phyloP scores from a whole-genome alignment of 2,329 filamentous ascomycete species.

The Sclerotinia subarctica region DNA sequence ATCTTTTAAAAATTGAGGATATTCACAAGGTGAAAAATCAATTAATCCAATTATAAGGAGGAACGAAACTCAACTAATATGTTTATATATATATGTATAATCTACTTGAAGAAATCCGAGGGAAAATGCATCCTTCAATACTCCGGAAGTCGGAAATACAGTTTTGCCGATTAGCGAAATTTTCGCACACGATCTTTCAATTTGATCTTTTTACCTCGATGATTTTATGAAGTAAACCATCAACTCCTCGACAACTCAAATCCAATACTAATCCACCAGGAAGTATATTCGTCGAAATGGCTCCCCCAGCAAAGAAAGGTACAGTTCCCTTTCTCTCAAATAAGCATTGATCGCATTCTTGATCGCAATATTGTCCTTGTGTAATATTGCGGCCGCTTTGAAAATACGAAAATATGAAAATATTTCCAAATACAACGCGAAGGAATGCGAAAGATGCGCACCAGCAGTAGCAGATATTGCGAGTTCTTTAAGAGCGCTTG shows the following conservation, averaged over 20 bases:
- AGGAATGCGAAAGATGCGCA: slow-evolving; percentile 33
- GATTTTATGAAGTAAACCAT: slow-evolving; percentile 14
- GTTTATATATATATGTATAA: no score
- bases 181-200: slow-evolving; percentile 18
- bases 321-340: slow-evolving; percentile 31
- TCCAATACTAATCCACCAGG: slow-evolving; percentile 28
- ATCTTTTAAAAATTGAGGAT: neutral
- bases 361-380: slow-evolving; percentile 24
- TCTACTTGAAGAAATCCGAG: neutral
- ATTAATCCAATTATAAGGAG: neutral
- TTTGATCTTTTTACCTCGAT: neutral
- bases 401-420: slow-evolving; percentile 23
- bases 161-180: slow-evolving; percentile 11
- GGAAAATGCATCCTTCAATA: neutral
- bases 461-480: slow-evolving; percentile 72
- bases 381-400: slow-evolving; percentile 24
- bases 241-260: slow-evolving; percentile 25
- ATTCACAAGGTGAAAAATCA: neutral
- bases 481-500: slow-evolving; percentile 71
- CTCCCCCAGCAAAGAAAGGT: slow-evolving; percentile 40
- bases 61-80: neutral
- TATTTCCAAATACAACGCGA: slow-evolving; percentile 19
- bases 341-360: slow-evolving; percentile 19
- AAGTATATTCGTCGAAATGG: slow-evolving; percentile 36
- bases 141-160: neutral